These are phyloP conservation scores for Colletotrichum tabaci DNA, from an alignment of 2,329 filamentous ascomycete genomes.

Conservation along the genomic window DNA sequence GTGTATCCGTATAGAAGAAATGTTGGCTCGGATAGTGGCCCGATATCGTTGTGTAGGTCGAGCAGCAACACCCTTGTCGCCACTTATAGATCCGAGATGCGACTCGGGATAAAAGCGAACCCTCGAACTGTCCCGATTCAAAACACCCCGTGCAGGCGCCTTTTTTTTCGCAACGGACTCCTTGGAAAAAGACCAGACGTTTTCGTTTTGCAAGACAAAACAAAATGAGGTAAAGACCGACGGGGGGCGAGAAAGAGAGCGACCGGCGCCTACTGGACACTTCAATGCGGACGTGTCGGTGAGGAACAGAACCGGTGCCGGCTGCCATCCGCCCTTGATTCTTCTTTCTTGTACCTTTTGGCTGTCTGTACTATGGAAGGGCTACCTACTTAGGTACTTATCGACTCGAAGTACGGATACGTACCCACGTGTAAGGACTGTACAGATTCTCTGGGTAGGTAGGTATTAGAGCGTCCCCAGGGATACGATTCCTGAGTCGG, in stretches of 20 bases:
- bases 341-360: not conserved
- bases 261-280: not conserved
- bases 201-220: not conserved
- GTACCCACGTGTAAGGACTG: too few relatives aligned
- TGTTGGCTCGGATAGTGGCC: constrained; percentile 35
- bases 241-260: not conserved
- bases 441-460: too few relatives aligned
- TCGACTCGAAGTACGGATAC: constrained; percentile 2
- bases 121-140: not conserved
- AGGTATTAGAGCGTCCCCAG: not conserved
- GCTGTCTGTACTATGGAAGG: not conserved
- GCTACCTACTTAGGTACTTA: not conserved
- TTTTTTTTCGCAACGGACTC: not conserved
- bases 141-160: not conserved
- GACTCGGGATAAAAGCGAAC: constrained; percentile 27
- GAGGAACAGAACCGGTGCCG: constrained; percentile 13
- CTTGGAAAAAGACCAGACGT: constrained; percentile 5
- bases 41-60: constrained; percentile 38
- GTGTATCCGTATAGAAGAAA: constrained; percentile 20
- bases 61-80: constrained; percentile 37
- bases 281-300: constrained; percentile 23
- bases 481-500: constrained; percentile 9
- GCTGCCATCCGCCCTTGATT: constrained; percentile 4
- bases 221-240: too few relatives aligned
- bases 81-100: constrained; percentile 27